Base-by-base conservation (phyloP, 176 grass and related monocot genomes). In the Dactylis glomerata region DNA sequence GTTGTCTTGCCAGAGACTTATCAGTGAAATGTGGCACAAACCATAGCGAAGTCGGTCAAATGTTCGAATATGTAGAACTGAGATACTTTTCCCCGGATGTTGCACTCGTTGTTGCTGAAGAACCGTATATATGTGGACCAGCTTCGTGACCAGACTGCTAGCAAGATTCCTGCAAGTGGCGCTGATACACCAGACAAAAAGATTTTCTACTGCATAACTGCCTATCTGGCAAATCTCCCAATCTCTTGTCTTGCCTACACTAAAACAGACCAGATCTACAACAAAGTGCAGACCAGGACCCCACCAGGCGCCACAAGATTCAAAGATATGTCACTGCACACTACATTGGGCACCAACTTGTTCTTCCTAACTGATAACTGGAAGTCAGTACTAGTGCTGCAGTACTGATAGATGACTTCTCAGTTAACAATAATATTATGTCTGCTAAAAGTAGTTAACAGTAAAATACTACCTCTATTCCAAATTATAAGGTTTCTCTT, bases 211-310 rank as follows among this genome's bases (percentile, higher is more conserved):
- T 49, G 17, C 44, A 74, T 28, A 74, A 74, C 42, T 74, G 44
- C 70, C 42, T 31, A 46, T 49, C 70, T 74, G 41, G 26, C 70
- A 74, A 74, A 74, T 74, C 26, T 74, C 42, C 26, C 28, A 74
- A 74, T 31, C 3, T 2, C 28, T 49, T 64, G 31, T 64, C 28
- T 32, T 64, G 61, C 6, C 61, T 64, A 16, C 28, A 64, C 61
- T 64, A 64, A 33, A 64, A 33, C 14, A 64, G 6, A 64, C 61
- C 9, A 64, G 61, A 64, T 64, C 14, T 64, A 64, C 30, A 33
- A 1, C 30, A 64, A 64, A 17, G 28, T 31, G 15, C 59, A 63
- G 59, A 27, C 30, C 59, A 63, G 27, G 30, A 20, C 50, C 20
- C 19, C 28, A 16, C 27, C 59, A 31, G 59, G 7, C 59, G 17